Evolutionary conservation across 768 basidiomycete species (phyloP).

Genomic region (Calvatia gigantea): DNA sequence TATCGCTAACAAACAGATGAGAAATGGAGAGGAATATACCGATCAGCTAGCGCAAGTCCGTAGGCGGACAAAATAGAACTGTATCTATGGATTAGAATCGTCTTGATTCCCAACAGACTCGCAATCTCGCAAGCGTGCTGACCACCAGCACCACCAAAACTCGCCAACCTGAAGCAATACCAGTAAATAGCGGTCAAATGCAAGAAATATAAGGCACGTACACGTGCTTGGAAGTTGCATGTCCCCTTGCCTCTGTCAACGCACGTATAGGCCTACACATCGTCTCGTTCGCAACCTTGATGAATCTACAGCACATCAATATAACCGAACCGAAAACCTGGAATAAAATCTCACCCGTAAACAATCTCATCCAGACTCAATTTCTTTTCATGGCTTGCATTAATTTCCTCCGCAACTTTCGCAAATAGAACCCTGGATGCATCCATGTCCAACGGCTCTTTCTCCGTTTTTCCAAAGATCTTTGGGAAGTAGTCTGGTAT

Average conservation of each 20-base stretch:
- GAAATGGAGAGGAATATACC: conserved; percentile 26
- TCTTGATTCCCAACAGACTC: conserved; percentile 78
- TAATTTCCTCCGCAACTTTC: conserved; percentile 65
- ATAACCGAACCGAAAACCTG: neutral
- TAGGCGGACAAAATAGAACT: conserved; percentile 94
- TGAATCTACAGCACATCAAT: conserved; percentile 54
- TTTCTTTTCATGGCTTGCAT: conserved; percentile 53
- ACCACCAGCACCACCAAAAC: conserved; percentile 88
- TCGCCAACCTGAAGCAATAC: conserved; percentile 57
- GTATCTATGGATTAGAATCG: conserved; percentile 84
- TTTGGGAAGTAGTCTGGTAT: conserved; percentile 92
- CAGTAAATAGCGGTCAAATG: neutral
- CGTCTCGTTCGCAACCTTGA: conserved; percentile 95
- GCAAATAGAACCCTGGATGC: conserved; percentile 71
- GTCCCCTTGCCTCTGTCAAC: conserved; percentile 85
- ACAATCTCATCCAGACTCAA: conserved; percentile 80
- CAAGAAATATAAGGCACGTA: conserved; percentile 20
- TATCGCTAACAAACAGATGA: neutral
- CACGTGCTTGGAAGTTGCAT: conserved; percentile 76
- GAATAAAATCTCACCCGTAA: conserved; percentile 62
- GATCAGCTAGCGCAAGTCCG: conserved; percentile 87
- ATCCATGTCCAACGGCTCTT: conserved; percentile 76
- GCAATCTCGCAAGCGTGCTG: conserved; percentile 96
- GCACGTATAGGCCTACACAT: conserved; percentile 94
- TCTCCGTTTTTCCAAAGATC: conserved; percentile 88